phyloP scores from a whole-genome alignment of 2,329 filamentous ascomycete species.

The Exophiala oligosperma region DNA sequence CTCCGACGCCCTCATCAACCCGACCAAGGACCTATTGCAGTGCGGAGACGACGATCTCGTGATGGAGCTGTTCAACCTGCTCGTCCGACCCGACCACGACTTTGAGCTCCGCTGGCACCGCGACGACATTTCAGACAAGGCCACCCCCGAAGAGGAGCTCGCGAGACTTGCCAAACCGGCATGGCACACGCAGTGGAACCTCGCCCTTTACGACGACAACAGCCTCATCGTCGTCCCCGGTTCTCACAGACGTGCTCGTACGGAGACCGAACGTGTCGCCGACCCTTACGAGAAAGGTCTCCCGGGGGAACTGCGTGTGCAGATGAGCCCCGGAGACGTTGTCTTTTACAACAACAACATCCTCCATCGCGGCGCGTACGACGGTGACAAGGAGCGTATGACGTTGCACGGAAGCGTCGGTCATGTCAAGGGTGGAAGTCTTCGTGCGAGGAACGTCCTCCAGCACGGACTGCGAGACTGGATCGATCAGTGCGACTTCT shows the following conservation, averaged over 20 bases:
- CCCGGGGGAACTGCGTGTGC: conserved; percentile 64
- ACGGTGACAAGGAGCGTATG: conserved; percentile 38
- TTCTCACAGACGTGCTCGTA: conserved; percentile 70
- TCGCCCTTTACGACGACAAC: conserved; percentile 74
- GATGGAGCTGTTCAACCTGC: conserved; percentile 85
- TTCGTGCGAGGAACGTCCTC: conserved; percentile 42
- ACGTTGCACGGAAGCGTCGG: conserved; percentile 46
- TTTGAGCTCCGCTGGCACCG: conserved; percentile 82
- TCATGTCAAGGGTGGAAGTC: conserved; percentile 35
- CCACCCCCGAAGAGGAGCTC: conserved; percentile 65
- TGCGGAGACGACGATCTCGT: conserved; percentile 63
- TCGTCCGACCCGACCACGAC: conserved; percentile 65
- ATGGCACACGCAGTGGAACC: conserved; percentile 81
- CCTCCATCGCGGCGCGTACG: conserved; percentile 51
- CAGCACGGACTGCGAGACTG: conserved; percentile 47
- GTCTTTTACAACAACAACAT: conserved; percentile 93
- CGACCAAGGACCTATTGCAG: conserved; percentile 64
- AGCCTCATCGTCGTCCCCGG: conserved; percentile 75
- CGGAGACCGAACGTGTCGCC: conserved; percentile 65
- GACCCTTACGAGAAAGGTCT: conserved; percentile 62
- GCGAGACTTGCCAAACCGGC: conserved; percentile 58
- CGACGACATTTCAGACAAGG: conserved; percentile 73
- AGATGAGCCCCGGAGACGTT: conserved; percentile 71
- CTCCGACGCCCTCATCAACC: conserved; percentile 59
- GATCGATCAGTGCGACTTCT: conserved; percentile 44